Conservation (phyloP, 305 asterid species). For the Coffea humblotiana region DNA sequence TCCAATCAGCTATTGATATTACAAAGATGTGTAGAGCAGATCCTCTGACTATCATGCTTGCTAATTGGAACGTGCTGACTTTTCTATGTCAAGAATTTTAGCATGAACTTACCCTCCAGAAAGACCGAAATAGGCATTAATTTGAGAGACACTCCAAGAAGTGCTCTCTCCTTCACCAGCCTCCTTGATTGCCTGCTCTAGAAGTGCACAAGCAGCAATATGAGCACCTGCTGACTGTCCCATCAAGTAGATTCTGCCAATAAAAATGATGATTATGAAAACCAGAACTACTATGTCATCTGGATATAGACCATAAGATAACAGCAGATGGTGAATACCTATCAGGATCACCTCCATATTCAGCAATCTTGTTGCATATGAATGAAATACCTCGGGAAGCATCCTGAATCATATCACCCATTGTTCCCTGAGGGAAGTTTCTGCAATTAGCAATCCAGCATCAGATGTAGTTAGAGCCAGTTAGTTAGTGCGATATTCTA, state of each 20-base stretch:
- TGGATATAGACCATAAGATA: neutral
- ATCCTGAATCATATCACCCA: slow-evolving; percentile 86
- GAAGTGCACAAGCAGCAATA: slow-evolving; percentile 83
- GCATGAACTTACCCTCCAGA: slow-evolving; percentile 82
- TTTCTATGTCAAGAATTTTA: neutral
- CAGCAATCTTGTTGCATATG: slow-evolving; percentile 82
- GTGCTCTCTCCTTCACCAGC: slow-evolving; percentile 56
- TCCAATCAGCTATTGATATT: neutral
- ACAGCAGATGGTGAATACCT: slow-evolving; percentile 35
- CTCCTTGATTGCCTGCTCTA: slow-evolving; percentile 89
- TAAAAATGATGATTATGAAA: slow-evolving; percentile 11
- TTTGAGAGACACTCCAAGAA: slow-evolving; percentile 86
- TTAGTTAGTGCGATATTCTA: neutral
- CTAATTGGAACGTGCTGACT: neutral
- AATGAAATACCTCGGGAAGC: slow-evolving; percentile 91
- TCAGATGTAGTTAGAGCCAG: slow-evolving; percentile 20
- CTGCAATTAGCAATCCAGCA: slow-evolving; percentile 44
- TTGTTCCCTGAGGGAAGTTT: slow-evolving; percentile 98
- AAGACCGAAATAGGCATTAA: slow-evolving; percentile 87
- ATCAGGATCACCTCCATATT: slow-evolving; percentile 93
- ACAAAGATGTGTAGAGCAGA: neutral
- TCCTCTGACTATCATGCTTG: neutral
- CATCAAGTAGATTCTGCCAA: slow-evolving; percentile 74
- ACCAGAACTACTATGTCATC: neutral
- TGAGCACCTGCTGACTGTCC: slow-evolving; percentile 99